Conservation (phyloP, 2,329 filamentous ascomycete species). For the Pseudogymnoascus sp. region DNA sequence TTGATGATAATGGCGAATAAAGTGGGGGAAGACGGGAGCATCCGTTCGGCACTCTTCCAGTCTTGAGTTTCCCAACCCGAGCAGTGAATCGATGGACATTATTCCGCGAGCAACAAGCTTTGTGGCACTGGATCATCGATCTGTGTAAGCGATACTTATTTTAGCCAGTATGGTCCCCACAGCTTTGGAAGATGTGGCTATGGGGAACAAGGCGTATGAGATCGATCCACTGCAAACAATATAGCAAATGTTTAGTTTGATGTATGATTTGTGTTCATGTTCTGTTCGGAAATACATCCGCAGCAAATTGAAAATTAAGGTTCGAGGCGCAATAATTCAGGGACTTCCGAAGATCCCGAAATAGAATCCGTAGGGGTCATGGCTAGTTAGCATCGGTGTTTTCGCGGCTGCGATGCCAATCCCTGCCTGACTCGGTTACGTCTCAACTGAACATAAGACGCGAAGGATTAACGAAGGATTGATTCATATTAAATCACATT, state of each 20-base stretch:
- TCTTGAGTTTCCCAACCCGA: neutral
- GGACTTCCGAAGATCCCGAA: neutral
- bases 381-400: neutral
- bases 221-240: neutral
- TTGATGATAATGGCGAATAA: neutral
- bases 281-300: neutral
- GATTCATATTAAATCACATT: neutral
- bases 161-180: neutral
- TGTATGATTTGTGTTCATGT: neutral
- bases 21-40: neutral
- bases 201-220: neutral
- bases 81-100: neutral
- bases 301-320: constrained; percentile 1
- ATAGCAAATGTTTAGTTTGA: neutral
- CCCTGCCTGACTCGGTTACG: neutral
- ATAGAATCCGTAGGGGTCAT: neutral
- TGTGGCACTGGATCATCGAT: neutral
- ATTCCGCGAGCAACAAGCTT: neutral
- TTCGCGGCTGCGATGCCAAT: neutral
- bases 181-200: neutral
- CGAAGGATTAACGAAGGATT: constrained; percentile 3
- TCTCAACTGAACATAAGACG: neutral
- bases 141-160: neutral
- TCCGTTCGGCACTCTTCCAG: neutral
- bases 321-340: constrained; percentile 1